phyloP scores from a whole-genome alignment of 1,284 basidiomycete species.

The Sutorius eximius region DNA sequence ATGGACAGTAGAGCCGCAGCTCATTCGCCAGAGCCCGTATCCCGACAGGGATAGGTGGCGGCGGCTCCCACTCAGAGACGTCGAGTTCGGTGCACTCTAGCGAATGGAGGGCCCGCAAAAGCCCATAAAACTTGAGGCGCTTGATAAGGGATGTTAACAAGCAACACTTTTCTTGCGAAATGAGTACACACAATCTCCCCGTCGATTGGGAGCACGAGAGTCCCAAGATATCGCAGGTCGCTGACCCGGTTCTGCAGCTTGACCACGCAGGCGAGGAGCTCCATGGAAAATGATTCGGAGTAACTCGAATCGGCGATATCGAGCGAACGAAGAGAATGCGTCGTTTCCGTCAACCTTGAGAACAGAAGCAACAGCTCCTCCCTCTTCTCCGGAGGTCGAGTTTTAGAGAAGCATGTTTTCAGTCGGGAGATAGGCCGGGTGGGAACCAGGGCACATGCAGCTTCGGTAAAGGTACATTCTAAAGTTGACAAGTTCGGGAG shows the following conservation, averaged over 20 bases:
- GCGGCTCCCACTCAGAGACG: constrained; percentile 61
- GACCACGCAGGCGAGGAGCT: constrained; percentile 46
- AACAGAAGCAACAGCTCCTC: constrained; percentile 50
- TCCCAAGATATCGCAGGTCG: constrained; percentile 58
- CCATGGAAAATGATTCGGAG: constrained; percentile 50
- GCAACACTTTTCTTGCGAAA: constrained; percentile 37
- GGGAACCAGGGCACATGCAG: constrained; percentile 54
- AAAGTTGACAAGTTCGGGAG: constrained; percentile 51
- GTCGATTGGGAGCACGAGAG: constrained; percentile 47
- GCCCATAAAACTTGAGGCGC: constrained; percentile 60
- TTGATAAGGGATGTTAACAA: constrained; percentile 29
- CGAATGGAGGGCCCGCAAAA: constrained; percentile 50
- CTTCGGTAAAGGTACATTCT: constrained; percentile 67
- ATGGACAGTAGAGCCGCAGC: constrained; percentile 56
- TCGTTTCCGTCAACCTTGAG: constrained; percentile 44
- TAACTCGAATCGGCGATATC: constrained; percentile 63
- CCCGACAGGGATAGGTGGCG: constrained; percentile 50
- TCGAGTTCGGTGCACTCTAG: constrained; percentile 61
- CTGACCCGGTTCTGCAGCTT: constrained; percentile 34
- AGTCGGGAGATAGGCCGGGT: constrained; percentile 55
- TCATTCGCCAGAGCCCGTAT: constrained; percentile 58
- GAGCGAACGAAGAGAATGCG: constrained; percentile 45
- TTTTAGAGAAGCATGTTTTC: constrained; percentile 66
- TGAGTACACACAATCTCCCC: constrained; percentile 45
- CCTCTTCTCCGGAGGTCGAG: constrained; percentile 47